Evolutionary conservation across 805 yeast genomes (phyloP), one percentile per base, ranked within the genome.

Genomic region (Metschnikowia hibisci): DNA sequence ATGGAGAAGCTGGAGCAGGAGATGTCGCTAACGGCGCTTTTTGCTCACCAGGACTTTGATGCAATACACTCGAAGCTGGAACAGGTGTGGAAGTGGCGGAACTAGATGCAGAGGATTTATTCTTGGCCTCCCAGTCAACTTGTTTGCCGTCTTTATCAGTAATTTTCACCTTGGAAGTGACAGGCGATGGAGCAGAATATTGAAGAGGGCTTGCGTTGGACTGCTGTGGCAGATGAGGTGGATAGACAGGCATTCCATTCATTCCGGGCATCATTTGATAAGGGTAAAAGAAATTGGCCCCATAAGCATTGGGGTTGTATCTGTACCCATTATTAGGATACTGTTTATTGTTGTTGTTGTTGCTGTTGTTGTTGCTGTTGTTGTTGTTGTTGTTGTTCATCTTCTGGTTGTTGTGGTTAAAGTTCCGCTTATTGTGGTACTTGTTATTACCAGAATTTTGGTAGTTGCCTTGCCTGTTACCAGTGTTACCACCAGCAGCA

Each of bases 131-230:
- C 47, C 67, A 66, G 47, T 69, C 72, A 31, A 69, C 62, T 34
- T 60, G 66, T 43, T 63, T 67, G 5, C 74, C 76, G 33, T 68
- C 73, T 53, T 64, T 67, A 42, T 68, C 70, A 29, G 74, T 69
- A 43, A 70, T 58, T 47, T 62, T 68, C 25, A 69, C 61, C 51
- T 62, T 67, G 3, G 50, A 39, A 12, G 55, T 51, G 9, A 54
- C 51, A 16, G 54, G 44, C 25, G 50, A 43, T 11, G 51, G 27
- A n/a, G 37, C 41, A 4, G 54, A 36, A 32, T 38, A 49, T 18
- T 38, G 50, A 12, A 36, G 48, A 35, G 47, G 29, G 9, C 46
- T 35, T 4, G 51, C 37, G 26, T 44, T 53, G 14, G 32, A 44
- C 16, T 44, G 50, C 41, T 36, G 51, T 12, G 53, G 49, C 56